Evolutionary conservation across 192 early-diverging fungal species (phyloP).

Genomic region (Phlyctochytrium bullatum): DNA sequence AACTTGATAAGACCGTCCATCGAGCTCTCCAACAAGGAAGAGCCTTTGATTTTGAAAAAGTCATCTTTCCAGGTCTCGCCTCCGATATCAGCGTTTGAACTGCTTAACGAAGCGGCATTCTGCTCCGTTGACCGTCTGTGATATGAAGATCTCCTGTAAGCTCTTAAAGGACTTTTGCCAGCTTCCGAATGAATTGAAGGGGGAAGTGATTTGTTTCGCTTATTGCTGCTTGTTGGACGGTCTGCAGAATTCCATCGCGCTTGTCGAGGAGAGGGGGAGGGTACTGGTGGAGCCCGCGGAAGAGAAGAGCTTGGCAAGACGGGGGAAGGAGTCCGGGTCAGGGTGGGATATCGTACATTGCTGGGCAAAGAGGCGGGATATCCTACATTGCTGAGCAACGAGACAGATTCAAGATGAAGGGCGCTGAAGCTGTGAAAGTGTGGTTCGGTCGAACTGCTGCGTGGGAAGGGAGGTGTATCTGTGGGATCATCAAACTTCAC

Average conservation of each 20-base stretch:
- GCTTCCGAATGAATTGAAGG: no score
- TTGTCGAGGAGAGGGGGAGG: no score
- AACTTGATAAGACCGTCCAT: not conserved
- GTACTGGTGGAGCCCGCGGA: no score
- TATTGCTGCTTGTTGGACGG: no score
- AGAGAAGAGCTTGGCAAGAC: no score
- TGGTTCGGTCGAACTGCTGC: not conserved
- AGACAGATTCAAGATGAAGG: not conserved
- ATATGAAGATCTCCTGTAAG: no score
- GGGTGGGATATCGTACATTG: not conserved
- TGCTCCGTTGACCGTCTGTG: no score
- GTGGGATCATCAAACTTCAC: not conserved
- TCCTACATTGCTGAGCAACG: not conserved
- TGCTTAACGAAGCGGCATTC: no score
- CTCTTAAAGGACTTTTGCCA: not conserved
- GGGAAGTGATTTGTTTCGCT: not conserved
- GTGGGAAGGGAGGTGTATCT: not conserved
- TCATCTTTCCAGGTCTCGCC: not conserved
- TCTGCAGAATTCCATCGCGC: no score
- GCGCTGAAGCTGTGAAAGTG: not conserved
- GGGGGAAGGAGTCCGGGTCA: not conserved
- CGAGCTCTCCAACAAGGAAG: not conserved
- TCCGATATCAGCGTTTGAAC: no score
- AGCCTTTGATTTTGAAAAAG: not conserved
- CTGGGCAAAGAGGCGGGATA: not conserved